Percentiles rank a stretch among this genome's conserved stretches.
Evolutionary conservation across 495 filamentous ascomycete species (phyloP).

Genomic region (Rhizodiscina lignyota): DNA sequence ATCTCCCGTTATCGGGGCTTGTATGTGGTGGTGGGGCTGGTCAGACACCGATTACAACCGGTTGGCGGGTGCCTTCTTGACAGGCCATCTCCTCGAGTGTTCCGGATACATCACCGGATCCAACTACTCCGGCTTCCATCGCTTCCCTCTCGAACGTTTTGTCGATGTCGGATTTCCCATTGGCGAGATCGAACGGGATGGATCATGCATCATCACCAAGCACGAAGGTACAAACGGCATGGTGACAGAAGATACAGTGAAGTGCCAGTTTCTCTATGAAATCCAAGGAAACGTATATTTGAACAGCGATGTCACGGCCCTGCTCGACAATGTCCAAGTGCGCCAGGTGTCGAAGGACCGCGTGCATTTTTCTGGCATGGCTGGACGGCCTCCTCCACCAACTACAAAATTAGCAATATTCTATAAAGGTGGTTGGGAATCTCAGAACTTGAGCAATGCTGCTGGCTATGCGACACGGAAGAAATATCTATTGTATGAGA

Average conservation of each 20-base stretch:
- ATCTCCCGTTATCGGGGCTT: conserved; percentile 33
- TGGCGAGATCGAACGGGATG: conserved; percentile 34
- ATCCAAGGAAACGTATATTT: conserved; percentile 41
- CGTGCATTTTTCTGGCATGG: background rate
- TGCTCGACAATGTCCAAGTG: conserved; percentile 31
- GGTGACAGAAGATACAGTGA: conserved; percentile 33
- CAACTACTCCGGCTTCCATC: conserved; percentile 42
- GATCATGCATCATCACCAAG: conserved; percentile 27
- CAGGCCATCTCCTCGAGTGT: conserved; percentile 42
- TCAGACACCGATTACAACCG: conserved; percentile 25
- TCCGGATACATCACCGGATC: conserved; percentile 36
- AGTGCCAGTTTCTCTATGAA: conserved; percentile 40
- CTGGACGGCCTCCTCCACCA: background rate
- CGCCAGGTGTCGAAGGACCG: conserved; percentile 15
- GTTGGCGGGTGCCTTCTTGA: conserved; percentile 36
- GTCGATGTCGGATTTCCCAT: conserved; percentile 39
- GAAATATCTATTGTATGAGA: too few species aligned
- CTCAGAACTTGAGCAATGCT: too few species aligned
- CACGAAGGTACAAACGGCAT: conserved; percentile 15
- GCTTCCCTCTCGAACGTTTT: conserved; percentile 20
- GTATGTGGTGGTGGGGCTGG: conserved; percentile 34
- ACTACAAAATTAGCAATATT: background rate
- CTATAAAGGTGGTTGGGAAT: too few species aligned
- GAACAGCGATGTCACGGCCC: conserved; percentile 39
- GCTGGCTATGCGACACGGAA: too few species aligned